Evolutionary conservation across 345 rosid species (phyloP), one percentile per base, ranked within the genome.

Genomic region (Citrus hindsii): DNA sequence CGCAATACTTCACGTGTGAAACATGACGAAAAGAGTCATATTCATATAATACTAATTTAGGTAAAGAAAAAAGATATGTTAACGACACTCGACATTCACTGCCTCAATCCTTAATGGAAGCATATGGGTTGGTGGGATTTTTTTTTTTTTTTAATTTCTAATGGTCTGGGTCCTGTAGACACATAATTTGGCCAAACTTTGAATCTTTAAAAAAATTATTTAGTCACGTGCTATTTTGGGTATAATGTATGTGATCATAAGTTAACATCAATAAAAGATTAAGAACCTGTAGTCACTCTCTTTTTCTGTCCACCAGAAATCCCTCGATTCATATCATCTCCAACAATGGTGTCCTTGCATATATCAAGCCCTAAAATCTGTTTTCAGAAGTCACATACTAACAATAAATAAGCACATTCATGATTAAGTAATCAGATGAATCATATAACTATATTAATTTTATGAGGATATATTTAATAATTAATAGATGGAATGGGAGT

Each of bases 231-330:
- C 51, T 46, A 46, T 13, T 13, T 13, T 46, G 51, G 51, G 51
- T 46, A 3, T 13, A 46, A 46, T 46, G 16, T 46, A 1, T 12
- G 16, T 3, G 51, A 13, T 3, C 18, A 21, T 35, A 3, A n/a
- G n/a, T 30, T 64, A 30, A 16, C 5, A 46, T 46, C 16, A 46
- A 1, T 18, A 18, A 18, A 22, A 30, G 4, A 2, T 7, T 74
- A 68, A 35, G 1, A 72, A 93, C 98, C 98, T 90, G 98, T 94
- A 7, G 98, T 94, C 22, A 94, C 94, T 82, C 97, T 75, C 76
- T 92, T 92, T 74, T 88, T 94, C 78, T 94, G 97, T 30, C 98
- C 98, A 6, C 98, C 98, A 0, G 98, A 94, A 53, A 94, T 89
- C 33, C 98, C 97, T 77, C 98, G 74, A 5, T 77, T 83, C 98